These are phyloP conservation scores for Viola odorata DNA, from an alignment of 345 rosid species.

Conservation along the genomic window DNA sequence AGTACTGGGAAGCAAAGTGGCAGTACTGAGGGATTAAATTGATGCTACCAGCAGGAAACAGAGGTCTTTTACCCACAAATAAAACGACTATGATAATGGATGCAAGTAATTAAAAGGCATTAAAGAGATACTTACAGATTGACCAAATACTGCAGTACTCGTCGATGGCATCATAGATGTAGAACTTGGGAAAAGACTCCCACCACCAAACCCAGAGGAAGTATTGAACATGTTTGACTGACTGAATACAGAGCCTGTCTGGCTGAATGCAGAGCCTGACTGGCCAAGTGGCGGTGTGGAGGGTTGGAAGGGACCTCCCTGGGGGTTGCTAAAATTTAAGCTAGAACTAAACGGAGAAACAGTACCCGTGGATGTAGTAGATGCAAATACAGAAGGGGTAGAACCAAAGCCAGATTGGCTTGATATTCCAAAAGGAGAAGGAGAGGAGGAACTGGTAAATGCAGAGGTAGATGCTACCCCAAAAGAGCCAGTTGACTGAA, in stretches of 20 bases:
- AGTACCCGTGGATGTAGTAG: constrained; percentile 38
- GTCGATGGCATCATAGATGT: constrained; percentile 39
- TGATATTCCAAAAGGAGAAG: constrained; percentile 43
- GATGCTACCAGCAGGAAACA: background rate
- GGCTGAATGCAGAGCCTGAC: constrained; percentile 62
- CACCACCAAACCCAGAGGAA: constrained; percentile 42
- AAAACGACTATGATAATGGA: constrained; percentile 1
- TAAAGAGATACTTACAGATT: constrained; percentile 39
- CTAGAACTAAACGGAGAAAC: constrained; percentile 37
- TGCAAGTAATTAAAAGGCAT: background rate
- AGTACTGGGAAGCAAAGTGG: background rate
- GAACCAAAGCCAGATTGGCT: constrained; percentile 51
- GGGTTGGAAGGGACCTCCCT: constrained; percentile 53
- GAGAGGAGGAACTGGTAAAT: constrained; percentile 41
- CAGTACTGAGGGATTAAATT: background rate
- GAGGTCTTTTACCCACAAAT: background rate
- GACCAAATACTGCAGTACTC: constrained; percentile 40
- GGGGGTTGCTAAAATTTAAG: constrained; percentile 42
- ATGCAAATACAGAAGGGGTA: constrained; percentile 48
- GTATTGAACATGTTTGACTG: constrained; percentile 29
- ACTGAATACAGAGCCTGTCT: constrained; percentile 26
- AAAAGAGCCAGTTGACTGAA: constrained; percentile 34
- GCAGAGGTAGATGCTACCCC: constrained; percentile 31
- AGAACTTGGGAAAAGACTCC: constrained; percentile 40
- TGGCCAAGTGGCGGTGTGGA: constrained; percentile 40